A percentile compares a stretch with the other conserved stretches of the same genome.
phyloP scores from a whole-genome alignment of 192 early-diverging fungal genomes.

The Phycomyces nitens region DNA sequence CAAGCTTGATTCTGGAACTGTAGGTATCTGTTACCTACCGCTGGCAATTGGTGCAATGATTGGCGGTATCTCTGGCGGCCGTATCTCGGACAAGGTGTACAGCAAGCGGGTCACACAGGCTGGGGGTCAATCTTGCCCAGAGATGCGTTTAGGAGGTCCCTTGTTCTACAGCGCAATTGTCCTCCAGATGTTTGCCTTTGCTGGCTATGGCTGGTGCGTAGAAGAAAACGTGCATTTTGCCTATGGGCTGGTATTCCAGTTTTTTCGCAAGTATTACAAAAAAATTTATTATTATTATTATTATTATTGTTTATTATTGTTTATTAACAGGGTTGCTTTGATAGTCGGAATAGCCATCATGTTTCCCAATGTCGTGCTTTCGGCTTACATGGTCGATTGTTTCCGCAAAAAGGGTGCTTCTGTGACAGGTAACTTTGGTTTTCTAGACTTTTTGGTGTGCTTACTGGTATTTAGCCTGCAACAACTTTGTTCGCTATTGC shows the following conservation, averaged over 20 bases:
- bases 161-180: conserved; percentile 13
- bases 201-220: conserved; percentile 34
- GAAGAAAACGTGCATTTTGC: conserved; percentile 32
- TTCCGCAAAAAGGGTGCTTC: conserved; percentile 28
- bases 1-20: conserved; percentile 21
- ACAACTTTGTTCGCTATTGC: conserved; percentile 30
- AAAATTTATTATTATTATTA: too few relatives aligned
- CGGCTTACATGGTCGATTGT: conserved; percentile 38
- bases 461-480: too few relatives aligned
- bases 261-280: conserved; percentile 25
- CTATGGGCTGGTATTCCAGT: conserved; percentile 22
- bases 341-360: conserved; percentile 30
- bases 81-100: conserved; percentile 20
- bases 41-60: conserved; percentile 23
- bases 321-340: too few relatives aligned
- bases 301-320: too few relatives aligned
- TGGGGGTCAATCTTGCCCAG: conserved; percentile 17
- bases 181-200: conserved; percentile 6
- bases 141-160: conserved; percentile 26
- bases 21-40: conserved; percentile 35
- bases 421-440: conserved; percentile 21
- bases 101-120: conserved; percentile 16
- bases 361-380: conserved; percentile 27
- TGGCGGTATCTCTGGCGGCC: conserved; percentile 18
- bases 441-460: too few relatives aligned